Percentiles rank a stretch among this genome's conserved stretches.
Evolutionary conservation across 805 yeast genomes (phyloP).

Genomic region (Sugiyamaella boreocaroliniensis): DNA sequence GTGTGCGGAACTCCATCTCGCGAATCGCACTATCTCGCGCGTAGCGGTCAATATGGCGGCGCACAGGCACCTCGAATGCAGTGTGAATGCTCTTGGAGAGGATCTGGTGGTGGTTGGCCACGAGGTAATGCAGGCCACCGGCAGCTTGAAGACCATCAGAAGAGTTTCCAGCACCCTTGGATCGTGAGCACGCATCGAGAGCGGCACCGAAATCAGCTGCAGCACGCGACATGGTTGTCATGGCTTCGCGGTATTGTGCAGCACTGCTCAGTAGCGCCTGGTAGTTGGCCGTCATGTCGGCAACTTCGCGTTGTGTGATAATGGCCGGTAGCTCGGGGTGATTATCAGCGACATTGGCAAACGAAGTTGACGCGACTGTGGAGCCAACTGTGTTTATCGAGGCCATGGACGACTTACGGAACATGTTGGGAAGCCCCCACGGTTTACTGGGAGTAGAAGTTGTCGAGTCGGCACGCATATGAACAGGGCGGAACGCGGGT

Average conservation of each 20-base stretch:
- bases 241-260: slow-evolving; percentile 40
- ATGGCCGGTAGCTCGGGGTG: slow-evolving; percentile 51
- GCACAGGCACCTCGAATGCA: slow-evolving; percentile 51
- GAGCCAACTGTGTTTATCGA: slow-evolving; percentile 11
- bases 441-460: background rate
- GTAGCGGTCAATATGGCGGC: slow-evolving; percentile 40
- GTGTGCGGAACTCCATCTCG: slow-evolving; percentile 48
- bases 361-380: slow-evolving; percentile 6
- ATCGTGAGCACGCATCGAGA: slow-evolving; percentile 55
- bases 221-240: slow-evolving; percentile 45
- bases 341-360: slow-evolving; percentile 16
- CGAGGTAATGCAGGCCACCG: slow-evolving; percentile 68
- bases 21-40: slow-evolving; percentile 38
- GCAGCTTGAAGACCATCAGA: slow-evolving; percentile 63
- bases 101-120: slow-evolving; percentile 71
- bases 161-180: slow-evolving; percentile 53
- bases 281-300: slow-evolving; percentile 43
- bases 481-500: background rate
- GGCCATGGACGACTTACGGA: slow-evolving; percentile 7
- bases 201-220: slow-evolving; percentile 69
- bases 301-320: slow-evolving; percentile 54
- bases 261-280: slow-evolving; percentile 44
- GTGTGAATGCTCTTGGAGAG: slow-evolving; percentile 50
- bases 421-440: slow-evolving; percentile 4
- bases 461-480: background rate